A percentile compares a stretch with the other conserved stretches of the same genome.
Evolutionary conservation across 805 yeast species (phyloP).

Genomic region (Blastobotrys terrestris): DNA sequence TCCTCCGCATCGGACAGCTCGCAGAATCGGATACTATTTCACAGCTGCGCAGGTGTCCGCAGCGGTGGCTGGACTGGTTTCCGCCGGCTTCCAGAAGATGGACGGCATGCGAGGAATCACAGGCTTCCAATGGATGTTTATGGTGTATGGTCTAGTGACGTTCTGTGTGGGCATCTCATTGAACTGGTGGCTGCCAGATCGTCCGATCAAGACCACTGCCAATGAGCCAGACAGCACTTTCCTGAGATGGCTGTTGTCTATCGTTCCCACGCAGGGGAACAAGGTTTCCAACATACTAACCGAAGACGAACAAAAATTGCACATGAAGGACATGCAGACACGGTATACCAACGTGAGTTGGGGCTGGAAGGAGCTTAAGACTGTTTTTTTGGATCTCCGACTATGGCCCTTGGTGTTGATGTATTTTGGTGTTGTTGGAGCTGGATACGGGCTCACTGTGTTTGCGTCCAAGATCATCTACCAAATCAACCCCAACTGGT

Average conservation of each 20-base stretch:
- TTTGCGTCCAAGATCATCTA: slow-evolving; percentile 75
- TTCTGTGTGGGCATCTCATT: slow-evolving; percentile 55
- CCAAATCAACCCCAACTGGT: slow-evolving; percentile 53
- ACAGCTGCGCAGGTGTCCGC: slow-evolving; percentile 92
- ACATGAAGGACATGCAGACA: slow-evolving; percentile 51
- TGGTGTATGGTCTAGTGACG: slow-evolving; percentile 69
- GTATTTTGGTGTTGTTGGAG: slow-evolving; percentile 91
- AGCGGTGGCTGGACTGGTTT: slow-evolving; percentile 79
- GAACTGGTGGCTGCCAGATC: slow-evolving; percentile 82
- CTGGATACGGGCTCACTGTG: slow-evolving; percentile 82
- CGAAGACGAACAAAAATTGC: slow-evolving; percentile 47
- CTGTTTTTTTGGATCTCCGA: slow-evolving; percentile 54
- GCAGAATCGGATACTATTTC: slow-evolving; percentile 79
- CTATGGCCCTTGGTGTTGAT: slow-evolving; percentile 77
- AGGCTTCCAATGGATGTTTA: slow-evolving; percentile 86
- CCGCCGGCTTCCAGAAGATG: slow-evolving; percentile 84
- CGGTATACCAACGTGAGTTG: slow-evolving; percentile 42
- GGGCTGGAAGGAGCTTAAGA: slow-evolving; percentile 52
- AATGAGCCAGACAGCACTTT: slow-evolving; percentile 2
- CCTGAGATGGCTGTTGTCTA: slow-evolving; percentile 7
- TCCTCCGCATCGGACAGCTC: slow-evolving; percentile 69
- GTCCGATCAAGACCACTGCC: slow-evolving; percentile 42
- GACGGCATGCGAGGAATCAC: slow-evolving; percentile 62
- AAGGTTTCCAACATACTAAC: slow-evolving; percentile 41
- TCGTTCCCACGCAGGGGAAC: slow-evolving; percentile 7